These are phyloP conservation scores for Pestalotiopsis sp. DNA, from an alignment of 2,329 filamentous ascomycete genomes.

Conservation along the genomic window DNA sequence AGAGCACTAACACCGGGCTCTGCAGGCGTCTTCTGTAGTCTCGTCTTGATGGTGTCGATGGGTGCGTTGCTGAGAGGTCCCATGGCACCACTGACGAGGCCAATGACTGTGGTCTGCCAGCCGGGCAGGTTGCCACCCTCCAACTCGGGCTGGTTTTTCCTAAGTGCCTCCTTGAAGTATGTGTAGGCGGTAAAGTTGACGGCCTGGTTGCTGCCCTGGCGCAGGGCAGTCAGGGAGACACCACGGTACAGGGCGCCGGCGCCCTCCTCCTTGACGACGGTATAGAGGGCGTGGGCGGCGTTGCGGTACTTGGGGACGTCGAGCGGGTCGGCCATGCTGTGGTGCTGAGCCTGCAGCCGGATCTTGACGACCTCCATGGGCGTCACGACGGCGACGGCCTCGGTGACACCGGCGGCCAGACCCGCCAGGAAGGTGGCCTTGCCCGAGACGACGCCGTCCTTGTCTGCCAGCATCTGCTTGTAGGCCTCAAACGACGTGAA, in stretches of 20 bases:
- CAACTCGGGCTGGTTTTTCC: constrained; percentile 70
- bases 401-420: constrained; percentile 88
- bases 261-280: constrained; percentile 90
- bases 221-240: constrained; percentile 87
- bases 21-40: constrained; percentile 86
- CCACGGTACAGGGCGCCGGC: constrained; percentile 86
- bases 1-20: constrained; percentile 79
- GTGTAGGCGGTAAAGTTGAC: constrained; percentile 99
- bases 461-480: constrained; percentile 77
- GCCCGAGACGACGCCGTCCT: constrained; percentile 68
- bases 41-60: constrained; percentile 98
- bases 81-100: constrained; percentile 89
- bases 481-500: constrained; percentile 98
- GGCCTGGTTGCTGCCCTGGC: constrained; percentile 96
- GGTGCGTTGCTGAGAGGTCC: constrained; percentile 95
- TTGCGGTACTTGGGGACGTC: constrained; percentile 97
- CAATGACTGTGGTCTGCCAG: constrained; percentile 90
- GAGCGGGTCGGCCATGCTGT: constrained; percentile 95
- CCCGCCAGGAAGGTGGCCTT: constrained; percentile 72
- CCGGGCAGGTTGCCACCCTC: constrained; percentile 66
- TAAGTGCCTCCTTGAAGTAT: constrained; percentile 81
- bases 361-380: constrained; percentile 99
- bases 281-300: constrained; percentile 80
- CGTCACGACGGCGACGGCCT: constrained; percentile 93
- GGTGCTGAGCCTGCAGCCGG: constrained; percentile 94